These are phyloP conservation scores for Pyrenochaeta sp. DNA, from an alignment of 2,329 filamentous ascomycete species.

Conservation along the genomic window DNA sequence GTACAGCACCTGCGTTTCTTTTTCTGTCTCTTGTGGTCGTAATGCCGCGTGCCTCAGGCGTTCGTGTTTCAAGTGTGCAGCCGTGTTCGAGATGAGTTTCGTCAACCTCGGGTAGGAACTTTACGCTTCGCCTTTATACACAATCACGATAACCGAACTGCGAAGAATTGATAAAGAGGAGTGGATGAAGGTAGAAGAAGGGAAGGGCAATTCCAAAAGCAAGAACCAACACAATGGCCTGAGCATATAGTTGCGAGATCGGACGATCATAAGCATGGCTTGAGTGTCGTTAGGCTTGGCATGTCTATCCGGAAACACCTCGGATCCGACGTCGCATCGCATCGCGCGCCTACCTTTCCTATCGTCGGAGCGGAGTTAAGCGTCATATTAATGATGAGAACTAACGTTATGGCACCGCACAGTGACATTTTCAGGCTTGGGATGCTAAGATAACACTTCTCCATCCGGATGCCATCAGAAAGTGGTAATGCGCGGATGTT, in stretches of 20 bases:
- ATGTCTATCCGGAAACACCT: background rate
- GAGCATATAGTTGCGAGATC: background rate
- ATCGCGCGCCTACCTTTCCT: background rate
- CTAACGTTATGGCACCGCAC: background rate
- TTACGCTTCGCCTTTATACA: no score
- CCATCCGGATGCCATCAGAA: no score
- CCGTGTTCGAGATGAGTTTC: conserved; percentile 16
- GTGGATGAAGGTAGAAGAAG: no score
- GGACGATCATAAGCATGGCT: background rate
- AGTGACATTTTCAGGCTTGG: no score
- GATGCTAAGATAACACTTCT: no score
- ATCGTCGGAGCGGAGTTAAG: background rate
- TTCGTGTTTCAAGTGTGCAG: conserved; percentile 17
- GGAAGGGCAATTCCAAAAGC: no score
- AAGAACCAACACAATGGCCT: background rate
- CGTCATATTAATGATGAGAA: background rate
- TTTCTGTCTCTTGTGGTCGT: background rate
- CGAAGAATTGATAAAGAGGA: no score
- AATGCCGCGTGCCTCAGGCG: background rate
- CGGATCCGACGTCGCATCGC: background rate
- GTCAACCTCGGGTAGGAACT: background rate
- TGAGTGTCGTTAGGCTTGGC: background rate
- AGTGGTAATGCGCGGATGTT: no score
- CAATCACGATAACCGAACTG: no score
- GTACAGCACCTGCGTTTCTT: conserved; percentile 1